Evolutionary conservation across 2,329 filamentous ascomycete species (phyloP), one percentile per base, ranked within the genome.

Genomic region (Aureobasidium sp.): DNA sequence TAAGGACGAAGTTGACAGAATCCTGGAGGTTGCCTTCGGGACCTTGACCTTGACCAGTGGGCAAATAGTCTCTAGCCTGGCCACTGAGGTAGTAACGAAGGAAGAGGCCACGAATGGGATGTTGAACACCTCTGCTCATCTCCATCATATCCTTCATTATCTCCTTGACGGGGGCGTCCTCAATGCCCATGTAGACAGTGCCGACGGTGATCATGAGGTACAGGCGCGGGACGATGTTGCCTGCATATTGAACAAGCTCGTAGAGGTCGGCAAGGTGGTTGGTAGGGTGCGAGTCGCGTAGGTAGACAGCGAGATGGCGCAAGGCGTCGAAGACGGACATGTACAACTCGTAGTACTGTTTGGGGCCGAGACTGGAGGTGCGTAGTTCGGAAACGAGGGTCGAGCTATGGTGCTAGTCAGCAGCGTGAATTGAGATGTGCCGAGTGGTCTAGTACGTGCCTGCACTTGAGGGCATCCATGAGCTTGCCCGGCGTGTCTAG

Each of bases 141-240:
- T 99, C 94, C 94, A 99, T 99, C 94, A 99, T 99, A 76, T 99
- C 94, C 78, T 99, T 99, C 94, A 99, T 99, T 66, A 99, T 91
- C 80, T 99, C 94, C 78, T 99, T 99, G 68, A 99, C 94, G 0
- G 94, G 94, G 63, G 95, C 94, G 82, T 97, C 94, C 71, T 94
- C 89, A 72, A 99, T 95, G 29, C 90, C 88, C 94, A 99, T 99
- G 80, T 99, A 99, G 53, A 96, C 95, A 2, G 94, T 99, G 63
- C 94, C 94, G 42, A 99, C 95, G 0, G 95, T 99, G 71, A 99
- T 94, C 95, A 99, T 99, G 64, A 99, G 87, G 75, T 99, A 99
- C 65, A 99, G 80, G 67, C 94, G 87, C 27, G 94, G 94, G 63
- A 99, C 88, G 68, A 99, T 97, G 74, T 99, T 99, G 66, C 95